Evolutionary conservation across 805 yeast species (phyloP).

Genomic region (Metschnikowia lunata): DNA sequence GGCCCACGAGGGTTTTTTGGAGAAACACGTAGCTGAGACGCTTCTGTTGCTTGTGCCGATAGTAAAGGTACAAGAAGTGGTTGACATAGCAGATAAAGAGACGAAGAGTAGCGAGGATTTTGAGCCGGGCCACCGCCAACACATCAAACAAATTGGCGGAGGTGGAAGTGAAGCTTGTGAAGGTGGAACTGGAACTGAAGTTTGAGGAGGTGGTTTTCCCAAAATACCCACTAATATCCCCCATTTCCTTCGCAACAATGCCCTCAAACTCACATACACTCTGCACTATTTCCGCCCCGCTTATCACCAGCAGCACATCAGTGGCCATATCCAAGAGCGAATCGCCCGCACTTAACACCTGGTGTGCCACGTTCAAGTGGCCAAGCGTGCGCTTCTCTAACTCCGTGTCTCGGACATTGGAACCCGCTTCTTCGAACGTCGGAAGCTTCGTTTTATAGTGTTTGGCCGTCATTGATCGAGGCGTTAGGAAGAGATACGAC

Average conservation of each 20-base stretch:
- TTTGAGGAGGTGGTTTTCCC: neutral
- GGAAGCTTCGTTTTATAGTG: conserved; percentile 13
- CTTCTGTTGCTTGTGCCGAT: conserved; percentile 12
- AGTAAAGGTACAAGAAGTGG: conserved; percentile 19
- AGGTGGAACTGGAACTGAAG: no score
- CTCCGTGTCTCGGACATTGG: conserved; percentile 9
- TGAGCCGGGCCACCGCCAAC: neutral
- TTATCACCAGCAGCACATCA: conserved; percentile 3
- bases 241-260: conserved; percentile 6
- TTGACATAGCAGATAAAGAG: conserved; percentile 15
- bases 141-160: neutral
- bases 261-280: conserved; percentile 11
- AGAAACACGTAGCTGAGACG: conserved; percentile 17
- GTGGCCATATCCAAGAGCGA: conserved; percentile 10
- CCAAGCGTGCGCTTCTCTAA: conserved; percentile 8
- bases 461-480: conserved; percentile 5
- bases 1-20: conserved; percentile 13
- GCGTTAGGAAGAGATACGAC: conserved; percentile 12
- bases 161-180: no score
- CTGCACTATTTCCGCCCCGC: conserved; percentile 7
- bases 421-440: conserved; percentile 2
- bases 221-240: conserved; percentile 10
- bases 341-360: conserved; percentile 5
- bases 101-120: conserved; percentile 4
- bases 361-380: conserved; percentile 4